Percentiles rank a stretch among this genome's conserved stretches.
phyloP scores from a whole-genome alignment of 805 yeast species.

The Vanderwaltozyma tropicalis region DNA sequence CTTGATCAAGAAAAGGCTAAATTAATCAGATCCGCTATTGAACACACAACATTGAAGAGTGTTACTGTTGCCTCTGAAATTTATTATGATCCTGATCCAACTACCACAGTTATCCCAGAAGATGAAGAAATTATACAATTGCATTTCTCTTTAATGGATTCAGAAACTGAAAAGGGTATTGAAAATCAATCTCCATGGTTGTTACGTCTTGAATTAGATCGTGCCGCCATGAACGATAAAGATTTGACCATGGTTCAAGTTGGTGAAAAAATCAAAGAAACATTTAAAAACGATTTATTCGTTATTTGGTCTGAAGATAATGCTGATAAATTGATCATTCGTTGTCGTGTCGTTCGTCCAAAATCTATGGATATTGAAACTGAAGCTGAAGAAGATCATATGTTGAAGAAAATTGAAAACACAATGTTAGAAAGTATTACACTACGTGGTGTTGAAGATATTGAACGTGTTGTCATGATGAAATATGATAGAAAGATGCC shows the following conservation, averaged over 20 bases:
- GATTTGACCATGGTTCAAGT: slow-evolving; percentile 97
- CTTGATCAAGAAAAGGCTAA: slow-evolving; percentile 89
- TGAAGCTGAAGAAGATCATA: slow-evolving; percentile 94
- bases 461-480: slow-evolving; percentile 73
- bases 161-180: slow-evolving; percentile 85
- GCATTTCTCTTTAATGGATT: slow-evolving; percentile 95
- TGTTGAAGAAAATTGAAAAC: slow-evolving; percentile 87
- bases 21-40: slow-evolving; percentile 91
- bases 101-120: slow-evolving; percentile 90
- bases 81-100: slow-evolving; percentile 96
- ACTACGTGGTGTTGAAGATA: slow-evolving; percentile 90
- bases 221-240: slow-evolving; percentile 97
- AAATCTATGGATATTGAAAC: slow-evolving; percentile 86
- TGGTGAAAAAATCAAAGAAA: slow-evolving; percentile 86
- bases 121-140: slow-evolving; percentile 96
- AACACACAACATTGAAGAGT: slow-evolving; percentile 88
- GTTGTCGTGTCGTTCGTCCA: slow-evolving; percentile 97
- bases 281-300: slow-evolving; percentile 88
- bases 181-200: slow-evolving; percentile 98
- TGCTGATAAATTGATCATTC: slow-evolving; percentile 89
- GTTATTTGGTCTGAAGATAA: slow-evolving; percentile 99
- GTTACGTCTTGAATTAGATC: slow-evolving; percentile 89
- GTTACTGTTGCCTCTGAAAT: slow-evolving; percentile 97
- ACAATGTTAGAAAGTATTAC: slow-evolving; percentile 94
- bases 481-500: slow-evolving; percentile 64